These are phyloP conservation scores for Penicillium sp. DNA, from an alignment of 2,329 filamentous ascomycete genomes.

Conservation along the genomic window DNA sequence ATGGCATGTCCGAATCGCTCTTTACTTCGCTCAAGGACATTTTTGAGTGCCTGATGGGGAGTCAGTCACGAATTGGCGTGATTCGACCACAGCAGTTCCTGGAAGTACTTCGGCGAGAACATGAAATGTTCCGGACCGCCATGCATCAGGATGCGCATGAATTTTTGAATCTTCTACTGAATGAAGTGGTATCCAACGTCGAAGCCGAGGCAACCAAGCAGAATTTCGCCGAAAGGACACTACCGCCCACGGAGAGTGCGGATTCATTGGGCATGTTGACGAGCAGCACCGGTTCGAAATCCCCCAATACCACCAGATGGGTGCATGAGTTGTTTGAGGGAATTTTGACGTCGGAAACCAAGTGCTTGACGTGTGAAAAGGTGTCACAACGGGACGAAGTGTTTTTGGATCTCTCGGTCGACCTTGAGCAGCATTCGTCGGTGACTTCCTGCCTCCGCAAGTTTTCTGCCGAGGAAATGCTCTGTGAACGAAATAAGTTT, in stretches of 20 bases:
- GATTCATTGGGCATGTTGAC: conserved; percentile 49
- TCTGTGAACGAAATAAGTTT: conserved; percentile 97
- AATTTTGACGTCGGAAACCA: conserved; percentile 87
- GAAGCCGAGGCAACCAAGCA: conserved; percentile 64
- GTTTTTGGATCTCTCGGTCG: conserved; percentile 92
- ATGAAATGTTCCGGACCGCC: conserved; percentile 93
- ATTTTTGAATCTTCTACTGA: conserved; percentile 90
- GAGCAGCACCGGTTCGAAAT: conserved; percentile 46
- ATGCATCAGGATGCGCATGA: conserved; percentile 99
- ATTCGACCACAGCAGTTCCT: conserved; percentile 88
- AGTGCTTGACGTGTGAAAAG: conserved; percentile 93
- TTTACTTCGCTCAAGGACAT: conserved; percentile 96
- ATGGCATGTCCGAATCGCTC: conserved; percentile 90
- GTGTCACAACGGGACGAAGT: conserved; percentile 92
- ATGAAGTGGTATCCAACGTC: conserved; percentile 90
- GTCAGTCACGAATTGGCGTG: conserved; percentile 76
- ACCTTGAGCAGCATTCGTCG: conserved; percentile 89
- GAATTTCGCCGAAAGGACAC: conserved; percentile 34
- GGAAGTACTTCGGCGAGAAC: conserved; percentile 86
- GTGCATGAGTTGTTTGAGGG: conserved; percentile 97
- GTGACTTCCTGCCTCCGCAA: conserved; percentile 92
- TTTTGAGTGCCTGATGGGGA: conserved; percentile 81
- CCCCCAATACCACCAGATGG: conserved; percentile 71
- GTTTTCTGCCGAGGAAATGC: conserved; percentile 96
- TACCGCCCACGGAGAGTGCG: conserved; percentile 48